Evolutionary conservation across 1,284 basidiomycete species (phyloP).

Genomic region (Austroboletus niveus): DNA sequence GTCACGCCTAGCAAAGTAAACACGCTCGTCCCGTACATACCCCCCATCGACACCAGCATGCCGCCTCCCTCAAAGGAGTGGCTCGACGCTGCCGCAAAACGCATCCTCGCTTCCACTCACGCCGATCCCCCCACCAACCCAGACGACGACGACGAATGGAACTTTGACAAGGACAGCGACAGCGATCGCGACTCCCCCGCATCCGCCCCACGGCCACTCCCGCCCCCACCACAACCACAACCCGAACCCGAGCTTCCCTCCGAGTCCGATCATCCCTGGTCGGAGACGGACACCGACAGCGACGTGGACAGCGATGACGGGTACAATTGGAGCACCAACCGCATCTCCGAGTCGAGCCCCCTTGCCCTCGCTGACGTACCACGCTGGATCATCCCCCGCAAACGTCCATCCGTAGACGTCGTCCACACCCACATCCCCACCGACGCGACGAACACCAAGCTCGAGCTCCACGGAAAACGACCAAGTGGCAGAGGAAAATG

Average conservation of each 20-base stretch:
- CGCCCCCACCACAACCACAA: neutral
- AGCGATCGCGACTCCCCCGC: conserved; percentile 10
- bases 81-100: conserved; percentile 21
- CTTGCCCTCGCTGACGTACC: conserved; percentile 1
- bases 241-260: neutral
- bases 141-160: conserved; percentile 5
- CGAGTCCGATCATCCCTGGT: conserved; percentile 8
- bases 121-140: conserved; percentile 6
- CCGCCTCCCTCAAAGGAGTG: conserved; percentile 19
- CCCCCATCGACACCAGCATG: conserved; percentile 20
- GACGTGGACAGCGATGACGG: conserved; percentile 14
- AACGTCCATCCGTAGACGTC: conserved; percentile 18
- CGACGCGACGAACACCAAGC: too few relatives aligned
- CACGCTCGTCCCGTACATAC: conserved; percentile 23
- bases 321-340: conserved; percentile 10
- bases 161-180: conserved; percentile 22
- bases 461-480: conserved; percentile 6
- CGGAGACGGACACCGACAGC: conserved; percentile 17
- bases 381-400: conserved; percentile 25
- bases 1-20: conserved; percentile 29
- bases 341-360: conserved; percentile 10
- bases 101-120: conserved; percentile 15
- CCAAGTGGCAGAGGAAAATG: neutral
- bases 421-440: too few relatives aligned
- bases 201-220: neutral